Base-by-base conservation (phyloP, 345 rosid species). In the Aquilaria malaccensis region DNA sequence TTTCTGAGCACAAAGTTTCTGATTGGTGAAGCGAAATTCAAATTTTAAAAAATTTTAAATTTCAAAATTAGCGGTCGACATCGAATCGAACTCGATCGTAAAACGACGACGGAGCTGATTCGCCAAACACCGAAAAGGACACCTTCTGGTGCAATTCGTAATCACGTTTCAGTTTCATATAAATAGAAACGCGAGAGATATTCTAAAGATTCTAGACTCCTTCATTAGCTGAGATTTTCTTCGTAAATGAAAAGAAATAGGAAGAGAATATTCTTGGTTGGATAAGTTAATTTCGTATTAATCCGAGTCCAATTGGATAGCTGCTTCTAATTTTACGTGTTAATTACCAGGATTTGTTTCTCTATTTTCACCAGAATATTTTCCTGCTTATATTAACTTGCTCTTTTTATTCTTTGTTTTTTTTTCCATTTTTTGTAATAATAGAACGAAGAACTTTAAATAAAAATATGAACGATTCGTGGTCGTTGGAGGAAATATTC, bases 401-500 rank as follows among this genome's bases (percentile, higher is more conserved):
- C 22, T 22, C 22, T 22, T 22, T 22, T 22, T 22, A 9, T 37
- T 37, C 43, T 37, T 62, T 2, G 5, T 31, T 13, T 50, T 45
- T 9, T 62, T 30, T 63, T 30, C 33, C 12, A 52, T 15, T 45
- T 43, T 60, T 32, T 15, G 49, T 77, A 73, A 65, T 56, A 68
- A 45, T 47, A 75, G 4, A 29, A 32, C 45, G 2, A 32, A 6
- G 11, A 62, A 52, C 33, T 56, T 9, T 32, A 41, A 50, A 29
- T 9, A 30, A 63, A 41, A 50, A 56, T 52, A 75, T 80, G 82
- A 76, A 37, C 60, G 72, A 71, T 64, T 74, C 88, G 62, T 80
- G 87, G 91, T 73, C 74, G 15, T 63, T 75, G 45, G 91, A 84
- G 52, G 79, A 76, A 56, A 74, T 77, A 33, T 72, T 89, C 43